Conservation (phyloP, 352 stramenopile genomes). For the Phytophthora vignae region DNA sequence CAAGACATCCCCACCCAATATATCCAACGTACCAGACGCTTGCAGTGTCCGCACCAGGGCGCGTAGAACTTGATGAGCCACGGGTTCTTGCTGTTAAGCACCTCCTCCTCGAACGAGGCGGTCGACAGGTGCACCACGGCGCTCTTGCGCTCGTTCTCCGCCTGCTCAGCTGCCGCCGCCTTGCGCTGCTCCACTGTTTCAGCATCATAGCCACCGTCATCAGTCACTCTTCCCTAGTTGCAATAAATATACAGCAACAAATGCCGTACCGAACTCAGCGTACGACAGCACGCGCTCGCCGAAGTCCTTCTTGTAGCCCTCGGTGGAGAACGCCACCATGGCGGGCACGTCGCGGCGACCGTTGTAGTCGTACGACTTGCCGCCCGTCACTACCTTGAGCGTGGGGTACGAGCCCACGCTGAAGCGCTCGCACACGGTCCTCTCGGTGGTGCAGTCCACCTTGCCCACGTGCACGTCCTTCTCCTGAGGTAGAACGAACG, state of each 20-base stretch:
- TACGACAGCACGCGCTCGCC: slow-evolving; percentile 67
- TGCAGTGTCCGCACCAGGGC: slow-evolving; percentile 84
- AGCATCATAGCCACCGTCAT: neutral
- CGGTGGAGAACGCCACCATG: slow-evolving; percentile 62
- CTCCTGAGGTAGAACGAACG: neutral
- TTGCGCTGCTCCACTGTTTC: slow-evolving; percentile 41
- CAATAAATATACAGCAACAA: neutral
- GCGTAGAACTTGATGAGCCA: slow-evolving; percentile 90
- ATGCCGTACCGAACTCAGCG: slow-evolving; percentile 46
- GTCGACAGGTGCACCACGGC: slow-evolving; percentile 64
- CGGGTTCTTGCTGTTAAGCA: slow-evolving; percentile 64
- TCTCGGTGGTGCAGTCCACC: slow-evolving; percentile 83
- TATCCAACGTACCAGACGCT: slow-evolving; percentile 67
- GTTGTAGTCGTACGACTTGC: slow-evolving; percentile 78
- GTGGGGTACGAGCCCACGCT: slow-evolving; percentile 85
- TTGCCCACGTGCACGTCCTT: slow-evolving; percentile 67
- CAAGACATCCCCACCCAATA: neutral
- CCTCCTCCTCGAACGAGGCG: slow-evolving; percentile 60
- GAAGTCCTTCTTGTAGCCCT: slow-evolving; percentile 78
- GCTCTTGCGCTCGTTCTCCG: slow-evolving; percentile 61
- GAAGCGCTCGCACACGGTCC: slow-evolving; percentile 81
- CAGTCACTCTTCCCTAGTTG: neutral
- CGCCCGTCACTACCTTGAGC: slow-evolving; percentile 73
- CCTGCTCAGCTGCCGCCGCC: slow-evolving; percentile 51
- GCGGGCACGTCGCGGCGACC: slow-evolving; percentile 61